Evolutionary conservation across 306 rosid species (phyloP), one percentile per base, ranked within the genome.

Genomic region (Cucurbita maxima): DNA sequence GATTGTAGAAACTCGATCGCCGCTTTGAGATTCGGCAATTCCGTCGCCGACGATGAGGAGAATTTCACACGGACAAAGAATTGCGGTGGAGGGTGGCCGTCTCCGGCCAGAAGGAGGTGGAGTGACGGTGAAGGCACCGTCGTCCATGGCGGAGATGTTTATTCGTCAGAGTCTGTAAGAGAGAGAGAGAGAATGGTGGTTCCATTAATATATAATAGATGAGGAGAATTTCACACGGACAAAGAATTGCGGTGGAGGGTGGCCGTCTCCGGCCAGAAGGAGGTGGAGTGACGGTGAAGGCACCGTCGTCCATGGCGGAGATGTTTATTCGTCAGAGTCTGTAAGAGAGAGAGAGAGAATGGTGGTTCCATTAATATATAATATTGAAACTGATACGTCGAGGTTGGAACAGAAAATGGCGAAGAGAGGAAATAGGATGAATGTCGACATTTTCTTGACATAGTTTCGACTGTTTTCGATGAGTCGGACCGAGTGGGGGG

Each of bases 371-470:
- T 11, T 11, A 11, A 66, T 43, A 11, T 0, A 22, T 2, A 41
- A 57, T 19, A 25, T 45, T 13, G 52, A 55, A 73, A 3, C 19
- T 5, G 0, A 57, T 16, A 43, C 10, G 40, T 10, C 54, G 19
- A 51, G 25, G 36, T 2, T 48, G 53, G 25, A 19, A 82, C 78
- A 47, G 73, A 68, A 68, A 22, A 22, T 68, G 73, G 57, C 8
- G 18, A 68, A 68, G 43, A 47, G 4, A 45, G 13, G 13, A 30
- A 47, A 22, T 22, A 68, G 8, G 12, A 3, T 50, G 52, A 79
- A 87, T 90, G 96, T 81, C 92, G 78, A 87, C 96, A 90, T 85
- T 62, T 59, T 75, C 74, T 67, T 74, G 72, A 58, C 86, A 77
- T 80, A 76, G 41, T 72, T 55, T 48, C 72, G 20, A 3, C 43